Base-by-base conservation (phyloP, 306 rosid genomes). In the Boehmeria nivea region DNA sequence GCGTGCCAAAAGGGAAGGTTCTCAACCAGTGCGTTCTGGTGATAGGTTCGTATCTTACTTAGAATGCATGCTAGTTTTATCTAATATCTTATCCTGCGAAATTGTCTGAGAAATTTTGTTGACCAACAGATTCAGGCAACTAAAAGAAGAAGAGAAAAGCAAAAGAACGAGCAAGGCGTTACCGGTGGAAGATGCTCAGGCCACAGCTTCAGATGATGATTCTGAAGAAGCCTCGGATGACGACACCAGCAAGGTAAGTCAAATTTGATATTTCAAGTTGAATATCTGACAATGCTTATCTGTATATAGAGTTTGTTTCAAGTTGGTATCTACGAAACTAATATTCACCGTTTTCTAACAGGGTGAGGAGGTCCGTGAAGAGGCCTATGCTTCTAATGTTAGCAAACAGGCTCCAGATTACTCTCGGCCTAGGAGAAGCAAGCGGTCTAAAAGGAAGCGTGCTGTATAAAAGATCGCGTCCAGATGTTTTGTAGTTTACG, bases 381-480 rank as follows among this genome's bases (percentile, higher is more conserved):
- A 82, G 62, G 79, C 79, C 36, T 79, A 78, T 56, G 80, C 77
- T 57, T 79, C 96, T 13, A 69, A 70, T 36, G 69, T 45, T 37
- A 63, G 60, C 42, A 65, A 93, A 50, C 89, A 77, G 51, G 74
- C 60, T 78, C 84, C 81, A 37, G 67, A 63, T 64, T 72, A 22
- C 70, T 76, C 81, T 50, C 86, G 78, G 72, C 93, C 75, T 33
- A 93, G 77, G 73, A 87, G 88, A 85, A 93, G 94, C 78, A 93
- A 93, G 74, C 96, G 96, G 55, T 91, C 98, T 8, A 91, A 87
- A 78, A 75, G 95, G 82, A 91, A 82, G 79, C 91, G 89, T 52
- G 80, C 91, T 51, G 89, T 65, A 65, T 91, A 70, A 72, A 62
- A 57, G 60, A 74, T 54, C 20, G 16, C 67, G 65, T 37, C 63